These are phyloP conservation scores for Fraxinus paxiana DNA, from an alignment of 305 asterid species.

Conservation along the genomic window DNA sequence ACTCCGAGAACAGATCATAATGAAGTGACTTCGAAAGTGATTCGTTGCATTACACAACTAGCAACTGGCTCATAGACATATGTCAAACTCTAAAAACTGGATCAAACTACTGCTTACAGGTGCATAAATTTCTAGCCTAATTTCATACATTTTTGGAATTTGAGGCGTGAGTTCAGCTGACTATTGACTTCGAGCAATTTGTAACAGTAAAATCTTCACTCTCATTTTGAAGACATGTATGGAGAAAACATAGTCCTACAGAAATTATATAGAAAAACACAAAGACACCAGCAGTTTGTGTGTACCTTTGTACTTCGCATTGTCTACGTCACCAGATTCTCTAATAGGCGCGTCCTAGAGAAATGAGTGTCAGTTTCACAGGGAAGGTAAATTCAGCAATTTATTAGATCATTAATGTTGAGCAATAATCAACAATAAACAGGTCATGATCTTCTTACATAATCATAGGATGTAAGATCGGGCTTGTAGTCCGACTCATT, in stretches of 20 bases:
- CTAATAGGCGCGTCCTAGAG: slow-evolving; percentile 88
- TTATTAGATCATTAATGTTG: slow-evolving; percentile 21
- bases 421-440: slow-evolving; percentile 12
- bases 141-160: not conserved
- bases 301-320: slow-evolving; percentile 70
- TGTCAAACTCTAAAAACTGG: not conserved
- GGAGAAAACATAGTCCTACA: not conserved
- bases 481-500: slow-evolving; percentile 74
- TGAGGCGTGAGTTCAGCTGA: not conserved
- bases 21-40: not conserved
- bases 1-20: not conserved
- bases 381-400: slow-evolving; percentile 26
- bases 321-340: slow-evolving; percentile 88
- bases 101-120: not conserved
- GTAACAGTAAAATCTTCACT: not conserved
- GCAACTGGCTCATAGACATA: not conserved
- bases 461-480: slow-evolving; percentile 94
- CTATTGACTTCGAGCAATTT: not conserved
- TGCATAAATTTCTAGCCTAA: not conserved
- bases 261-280: not conserved
- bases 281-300: not conserved
- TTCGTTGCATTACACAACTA: not conserved
- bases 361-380: slow-evolving; percentile 21
- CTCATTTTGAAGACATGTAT: not conserved
- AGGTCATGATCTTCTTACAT: slow-evolving; percentile 49